Evolutionary conservation across 106 monocot species (phyloP), one percentile per base, ranked within the genome.

Genomic region (Apostasia ramifera): DNA sequence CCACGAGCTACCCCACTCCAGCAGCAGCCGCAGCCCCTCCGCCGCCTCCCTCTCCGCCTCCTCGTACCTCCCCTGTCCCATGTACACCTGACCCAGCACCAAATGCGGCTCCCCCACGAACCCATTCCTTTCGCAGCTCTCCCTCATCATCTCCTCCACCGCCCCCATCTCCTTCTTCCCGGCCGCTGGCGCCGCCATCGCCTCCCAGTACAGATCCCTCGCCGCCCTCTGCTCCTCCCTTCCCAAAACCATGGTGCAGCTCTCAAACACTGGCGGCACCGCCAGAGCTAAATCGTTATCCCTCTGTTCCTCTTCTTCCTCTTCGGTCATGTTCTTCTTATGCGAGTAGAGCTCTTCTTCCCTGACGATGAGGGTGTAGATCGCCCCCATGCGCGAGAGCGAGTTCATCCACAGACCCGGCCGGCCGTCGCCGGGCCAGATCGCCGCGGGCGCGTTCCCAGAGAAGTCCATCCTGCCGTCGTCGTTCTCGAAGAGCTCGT

Each of bases 371-470:
- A 91, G 80, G 38, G n/a, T 46, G 59, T 87, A 85, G 12, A 91
- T 11, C 5, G 85, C 82, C 0, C 72, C 81, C 73, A 91, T 80
- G 39, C 85, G 74, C 3, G 91, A 91, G 40, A 87, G 71, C 1
- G 84, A 84, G 68, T 76, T 91, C 78, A 91, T 73, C 91, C 91
- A 91, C 41, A 87, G 57, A 26, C 91, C 92, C 0, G 92, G 85
- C 70, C 79, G 80, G 26, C 92, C 92, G 41, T 67, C 70, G 47
- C 88, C 92, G 0, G 92, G 92, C 92, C 92, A 92, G 11, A 92
- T 73, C 40, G 92, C 74, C 1, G 11, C 60, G 41, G 58, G 73
- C 65, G 66, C 88, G 82, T 79, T 73, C 7, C 92, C 88, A 10
- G 37, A 5, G 58, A 81, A 88, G n/a, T 79, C 83, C 50, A 88